These are phyloP conservation scores for Prunus fruticosa DNA, from an alignment of 306 rosid species.

Conservation along the genomic window DNA sequence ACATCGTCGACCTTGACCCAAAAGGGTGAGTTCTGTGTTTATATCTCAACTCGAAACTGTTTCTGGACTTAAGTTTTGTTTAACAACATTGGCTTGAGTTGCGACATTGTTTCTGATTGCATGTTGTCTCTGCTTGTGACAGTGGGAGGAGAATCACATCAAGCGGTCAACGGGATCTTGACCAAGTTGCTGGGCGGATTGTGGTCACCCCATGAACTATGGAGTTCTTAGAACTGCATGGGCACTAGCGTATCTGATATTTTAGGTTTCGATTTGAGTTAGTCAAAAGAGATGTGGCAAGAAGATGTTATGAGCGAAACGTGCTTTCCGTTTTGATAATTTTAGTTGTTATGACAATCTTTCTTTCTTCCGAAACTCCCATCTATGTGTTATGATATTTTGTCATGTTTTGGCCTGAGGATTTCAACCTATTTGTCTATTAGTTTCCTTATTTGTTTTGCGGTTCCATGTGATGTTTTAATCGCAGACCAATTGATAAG, in stretches of 20 bases:
- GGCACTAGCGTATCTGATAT: background rate
- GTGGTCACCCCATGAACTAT: slow-evolving; percentile 41
- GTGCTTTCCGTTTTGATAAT: background rate
- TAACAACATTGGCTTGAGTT: background rate
- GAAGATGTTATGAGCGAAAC: slow-evolving; percentile 1
- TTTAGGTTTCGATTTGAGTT: slow-evolving; percentile 17
- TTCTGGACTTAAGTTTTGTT: background rate
- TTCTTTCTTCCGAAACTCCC: background rate
- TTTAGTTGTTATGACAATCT: background rate
- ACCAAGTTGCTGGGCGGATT: slow-evolving; percentile 65
- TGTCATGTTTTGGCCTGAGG: background rate
- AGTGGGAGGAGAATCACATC: slow-evolving; percentile 63
- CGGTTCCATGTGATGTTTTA: no score
- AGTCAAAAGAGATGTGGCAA: slow-evolving; percentile 12
- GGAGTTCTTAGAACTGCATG: slow-evolving; percentile 1
- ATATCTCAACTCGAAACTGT: background rate
- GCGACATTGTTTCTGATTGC: background rate
- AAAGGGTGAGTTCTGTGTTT: slow-evolving; percentile 38
- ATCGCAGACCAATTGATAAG: no score
- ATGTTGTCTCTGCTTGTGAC: background rate
- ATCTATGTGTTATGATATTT: background rate
- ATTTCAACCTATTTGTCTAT: background rate
- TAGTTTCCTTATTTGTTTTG: background rate
- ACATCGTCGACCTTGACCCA: slow-evolving; percentile 37
- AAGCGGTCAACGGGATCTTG: slow-evolving; percentile 52